phyloP scores from a whole-genome alignment of 768 basidiomycete genomes.

The Lentinula guzmanii region DNA sequence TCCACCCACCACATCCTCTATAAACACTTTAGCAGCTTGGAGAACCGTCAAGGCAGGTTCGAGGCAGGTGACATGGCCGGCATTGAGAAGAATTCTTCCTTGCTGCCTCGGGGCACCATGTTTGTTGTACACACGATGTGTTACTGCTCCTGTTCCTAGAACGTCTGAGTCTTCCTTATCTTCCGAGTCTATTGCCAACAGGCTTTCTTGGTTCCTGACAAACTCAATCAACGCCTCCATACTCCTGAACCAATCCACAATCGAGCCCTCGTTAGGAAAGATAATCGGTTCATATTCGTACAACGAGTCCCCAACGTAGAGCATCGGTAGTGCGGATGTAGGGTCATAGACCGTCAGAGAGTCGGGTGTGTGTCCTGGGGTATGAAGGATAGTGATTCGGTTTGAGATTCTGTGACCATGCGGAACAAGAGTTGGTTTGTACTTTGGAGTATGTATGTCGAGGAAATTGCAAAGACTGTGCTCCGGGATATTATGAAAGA shows the following conservation, averaged over 20 bases:
- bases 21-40: slow-evolving; percentile 32
- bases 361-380: slow-evolving; percentile 56
- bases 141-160: too few species aligned
- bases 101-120: background rate
- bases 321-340: slow-evolving; percentile 32
- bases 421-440: slow-evolving; percentile 38
- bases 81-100: slow-evolving; percentile 34
- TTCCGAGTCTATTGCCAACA: background rate
- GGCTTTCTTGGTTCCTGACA: slow-evolving; percentile 22
- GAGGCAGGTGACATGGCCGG: slow-evolving; percentile 41
- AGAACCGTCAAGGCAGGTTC: slow-evolving; percentile 43
- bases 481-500: slow-evolving; percentile 36
- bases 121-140: too few species aligned
- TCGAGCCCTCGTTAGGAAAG: slow-evolving; percentile 50
- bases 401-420: slow-evolving; percentile 21
- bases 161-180: background rate
- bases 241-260: slow-evolving; percentile 40
- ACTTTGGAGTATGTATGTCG: slow-evolving; percentile 36
- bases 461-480: slow-evolving; percentile 41
- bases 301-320: slow-evolving; percentile 52
- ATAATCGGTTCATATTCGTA: slow-evolving; percentile 52
- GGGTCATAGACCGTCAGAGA: slow-evolving; percentile 49
- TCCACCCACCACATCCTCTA: slow-evolving; percentile 40
- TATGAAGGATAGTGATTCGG: slow-evolving; percentile 42
- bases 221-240: slow-evolving; percentile 38